phyloP scores from a whole-genome alignment of 805 yeast species.

The Barnettozyma pratensis region DNA sequence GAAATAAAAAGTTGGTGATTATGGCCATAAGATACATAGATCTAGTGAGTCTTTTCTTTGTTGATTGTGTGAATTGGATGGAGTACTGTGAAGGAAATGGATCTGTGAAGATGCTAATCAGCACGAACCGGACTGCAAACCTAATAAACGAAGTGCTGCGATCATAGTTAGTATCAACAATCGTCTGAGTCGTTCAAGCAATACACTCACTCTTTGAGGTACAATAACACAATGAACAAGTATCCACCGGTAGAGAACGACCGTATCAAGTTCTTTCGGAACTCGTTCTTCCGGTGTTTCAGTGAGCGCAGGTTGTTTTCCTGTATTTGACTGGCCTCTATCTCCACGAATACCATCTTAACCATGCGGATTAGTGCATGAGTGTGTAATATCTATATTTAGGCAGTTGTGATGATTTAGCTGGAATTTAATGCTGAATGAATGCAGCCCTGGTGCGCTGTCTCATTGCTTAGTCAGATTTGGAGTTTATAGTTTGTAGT shows the following conservation, averaged over 20 bases:
- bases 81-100: constrained; percentile 37
- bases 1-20: constrained; percentile 21
- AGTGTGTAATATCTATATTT: neutral
- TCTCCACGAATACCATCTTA: constrained; percentile 8
- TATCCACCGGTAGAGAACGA: constrained; percentile 18
- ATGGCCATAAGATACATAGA: constrained; percentile 26
- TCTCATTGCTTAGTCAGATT: too few species aligned
- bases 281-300: constrained; percentile 17
- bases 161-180: constrained; percentile 3
- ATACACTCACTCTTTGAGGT: constrained; percentile 20
- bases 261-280: constrained; percentile 10
- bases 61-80: constrained; percentile 18
- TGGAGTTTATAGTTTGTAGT: too few species aligned
- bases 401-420: too few species aligned
- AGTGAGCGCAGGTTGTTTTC: constrained; percentile 15
- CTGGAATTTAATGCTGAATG: too few species aligned
- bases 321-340: constrained; percentile 8
- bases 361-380: too few species aligned
- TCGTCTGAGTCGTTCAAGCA: neutral
- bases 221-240: constrained; percentile 19
- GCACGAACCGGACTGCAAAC: constrained; percentile 28
- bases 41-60: constrained; percentile 25
- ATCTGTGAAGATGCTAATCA: constrained; percentile 34
- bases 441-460: too few species aligned
- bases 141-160: constrained; percentile 21